These are phyloP conservation scores for Platismatia glauca DNA, from an alignment of 495 filamentous ascomycete genomes.

Conservation along the genomic window DNA sequence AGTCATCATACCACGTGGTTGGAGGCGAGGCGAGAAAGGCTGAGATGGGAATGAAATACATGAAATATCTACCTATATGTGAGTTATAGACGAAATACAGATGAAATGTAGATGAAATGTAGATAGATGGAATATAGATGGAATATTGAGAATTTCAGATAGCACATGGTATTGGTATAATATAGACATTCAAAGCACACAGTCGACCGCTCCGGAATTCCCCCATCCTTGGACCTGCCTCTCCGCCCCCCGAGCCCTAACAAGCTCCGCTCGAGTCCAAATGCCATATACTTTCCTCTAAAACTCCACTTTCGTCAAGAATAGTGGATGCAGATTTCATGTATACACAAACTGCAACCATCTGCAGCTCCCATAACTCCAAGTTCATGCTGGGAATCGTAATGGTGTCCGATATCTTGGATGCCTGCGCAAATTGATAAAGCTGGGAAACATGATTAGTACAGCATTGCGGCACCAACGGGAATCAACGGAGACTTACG, in stretches of 20 bases:
- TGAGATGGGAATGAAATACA: too few relatives aligned
- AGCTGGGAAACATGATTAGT: background rate
- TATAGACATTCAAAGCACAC: background rate
- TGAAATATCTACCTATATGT: too few relatives aligned
- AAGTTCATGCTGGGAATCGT: background rate
- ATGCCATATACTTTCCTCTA: background rate
- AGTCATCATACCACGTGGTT: too few relatives aligned
- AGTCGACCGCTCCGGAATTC: background rate
- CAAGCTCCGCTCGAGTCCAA: background rate
- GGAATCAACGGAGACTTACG: background rate
- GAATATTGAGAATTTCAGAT: too few relatives aligned
- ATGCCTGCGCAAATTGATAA: background rate
- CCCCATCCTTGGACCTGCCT: background rate
- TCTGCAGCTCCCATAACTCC: background rate
- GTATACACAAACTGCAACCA: background rate
- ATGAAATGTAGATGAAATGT: too few relatives aligned
- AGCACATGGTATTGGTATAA: too few relatives aligned
- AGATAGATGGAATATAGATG: too few relatives aligned
- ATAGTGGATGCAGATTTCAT: background rate
- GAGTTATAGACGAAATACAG: too few relatives aligned
- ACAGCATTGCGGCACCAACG: background rate
- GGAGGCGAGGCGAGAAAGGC: too few relatives aligned
- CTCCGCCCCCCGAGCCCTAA: too few relatives aligned
- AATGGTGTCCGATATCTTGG: background rate
- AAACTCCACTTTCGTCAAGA: background rate